Conservation (phyloP, 2,329 filamentous ascomycete genomes). For the Diaporthe eres region DNA sequence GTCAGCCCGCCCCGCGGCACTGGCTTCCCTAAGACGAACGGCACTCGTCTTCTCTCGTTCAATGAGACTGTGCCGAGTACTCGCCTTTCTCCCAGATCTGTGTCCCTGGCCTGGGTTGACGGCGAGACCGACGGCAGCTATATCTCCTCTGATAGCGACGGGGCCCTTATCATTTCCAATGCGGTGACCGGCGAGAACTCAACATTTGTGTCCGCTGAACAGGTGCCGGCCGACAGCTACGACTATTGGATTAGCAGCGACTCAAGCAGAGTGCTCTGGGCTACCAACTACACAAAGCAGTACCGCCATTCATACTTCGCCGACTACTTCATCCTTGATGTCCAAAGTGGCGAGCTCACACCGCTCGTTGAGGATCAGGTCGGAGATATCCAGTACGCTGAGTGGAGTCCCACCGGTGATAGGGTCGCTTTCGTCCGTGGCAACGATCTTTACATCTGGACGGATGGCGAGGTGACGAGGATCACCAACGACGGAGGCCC, state of each 20-base stretch:
- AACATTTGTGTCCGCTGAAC: constrained; percentile 70
- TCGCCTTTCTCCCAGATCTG: neutral
- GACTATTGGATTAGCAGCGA: constrained; percentile 75
- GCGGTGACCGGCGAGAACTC: constrained; percentile 65
- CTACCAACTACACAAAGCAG: constrained; percentile 76
- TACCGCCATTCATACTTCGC: constrained; percentile 79
- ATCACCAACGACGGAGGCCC: constrained; percentile 73
- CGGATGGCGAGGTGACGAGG: constrained; percentile 66
- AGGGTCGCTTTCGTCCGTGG: constrained; percentile 77
- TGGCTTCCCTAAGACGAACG: constrained; percentile 22
- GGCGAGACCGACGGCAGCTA: constrained; percentile 20
- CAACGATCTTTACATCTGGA: constrained; percentile 75
- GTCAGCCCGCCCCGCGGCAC: neutral
- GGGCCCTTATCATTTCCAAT: constrained; percentile 5
- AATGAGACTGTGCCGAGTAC: constrained; percentile 26
- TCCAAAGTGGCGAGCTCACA: constrained; percentile 66
- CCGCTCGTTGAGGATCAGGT: constrained; percentile 71
- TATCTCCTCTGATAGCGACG: constrained; percentile 2
- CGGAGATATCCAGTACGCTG: constrained; percentile 77
- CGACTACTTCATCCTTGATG: constrained; percentile 75
- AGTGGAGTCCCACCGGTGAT: constrained; percentile 70
- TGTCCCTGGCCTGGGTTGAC: constrained; percentile 12
- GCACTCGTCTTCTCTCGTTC: constrained; percentile 24
- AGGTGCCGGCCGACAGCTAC: constrained; percentile 67
- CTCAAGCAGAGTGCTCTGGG: constrained; percentile 70